Conservation (phyloP, 2,329 filamentous ascomycete species). For the Epichloe bromicola region DNA sequence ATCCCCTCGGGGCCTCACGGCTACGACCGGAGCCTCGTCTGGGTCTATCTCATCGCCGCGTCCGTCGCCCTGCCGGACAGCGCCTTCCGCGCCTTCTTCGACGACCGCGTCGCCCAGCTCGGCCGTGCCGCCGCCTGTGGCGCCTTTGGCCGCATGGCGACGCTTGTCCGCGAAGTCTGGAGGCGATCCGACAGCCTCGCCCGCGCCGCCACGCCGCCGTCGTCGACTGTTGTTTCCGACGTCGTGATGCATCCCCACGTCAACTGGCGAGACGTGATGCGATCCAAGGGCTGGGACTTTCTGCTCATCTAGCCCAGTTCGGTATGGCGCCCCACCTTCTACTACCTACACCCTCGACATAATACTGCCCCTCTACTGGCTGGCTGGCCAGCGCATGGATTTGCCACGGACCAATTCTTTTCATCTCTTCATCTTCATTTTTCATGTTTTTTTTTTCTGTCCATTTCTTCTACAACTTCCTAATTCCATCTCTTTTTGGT, state of each 20-base stretch:
- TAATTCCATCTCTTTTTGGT: neutral
- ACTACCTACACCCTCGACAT: too few species aligned
- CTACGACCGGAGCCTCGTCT: slow-evolving; percentile 82
- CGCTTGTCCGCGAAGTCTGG: slow-evolving; percentile 76
- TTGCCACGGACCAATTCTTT: neutral
- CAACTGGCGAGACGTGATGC: slow-evolving; percentile 93
- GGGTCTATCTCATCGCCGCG: slow-evolving; percentile 84
- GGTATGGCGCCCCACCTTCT: neutral
- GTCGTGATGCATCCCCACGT: slow-evolving; percentile 46
- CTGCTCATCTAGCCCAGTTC: slow-evolving; percentile 55
- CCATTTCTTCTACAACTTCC: slow-evolving; percentile 6
- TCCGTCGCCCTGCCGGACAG: slow-evolving; percentile 62
- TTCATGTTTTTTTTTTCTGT: slow-evolving; percentile 7
- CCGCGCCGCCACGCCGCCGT: slow-evolving; percentile 22
- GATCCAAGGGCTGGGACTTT: slow-evolving; percentile 82
- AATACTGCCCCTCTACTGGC: neutral
- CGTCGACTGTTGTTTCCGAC: slow-evolving; percentile 20
- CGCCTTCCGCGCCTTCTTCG: slow-evolving; percentile 64
- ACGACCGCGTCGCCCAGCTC: slow-evolving; percentile 59
- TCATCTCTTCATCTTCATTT: slow-evolving; percentile 5
- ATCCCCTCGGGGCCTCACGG: slow-evolving; percentile 72
- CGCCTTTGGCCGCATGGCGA: slow-evolving; percentile 72
- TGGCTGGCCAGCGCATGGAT: too few species aligned
- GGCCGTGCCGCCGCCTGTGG: slow-evolving; percentile 69
- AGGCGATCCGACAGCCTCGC: slow-evolving; percentile 51